phyloP scores from a whole-genome alignment of 2,329 filamentous ascomycete genomes.

The Colletotrichum destructivum region DNA sequence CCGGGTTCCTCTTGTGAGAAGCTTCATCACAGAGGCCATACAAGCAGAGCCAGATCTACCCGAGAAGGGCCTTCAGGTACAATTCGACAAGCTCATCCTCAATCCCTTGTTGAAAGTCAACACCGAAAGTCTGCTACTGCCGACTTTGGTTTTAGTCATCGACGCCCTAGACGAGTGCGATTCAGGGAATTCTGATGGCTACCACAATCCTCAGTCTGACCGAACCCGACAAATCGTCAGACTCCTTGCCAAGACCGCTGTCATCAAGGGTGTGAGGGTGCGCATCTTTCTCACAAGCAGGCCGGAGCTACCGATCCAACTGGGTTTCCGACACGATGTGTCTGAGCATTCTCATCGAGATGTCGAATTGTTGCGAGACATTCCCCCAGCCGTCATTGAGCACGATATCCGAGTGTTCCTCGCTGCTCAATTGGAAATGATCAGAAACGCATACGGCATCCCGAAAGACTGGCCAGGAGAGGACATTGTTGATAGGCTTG shows the following conservation, averaged over 20 bases:
- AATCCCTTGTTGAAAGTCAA: neutral
- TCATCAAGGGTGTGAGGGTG: neutral
- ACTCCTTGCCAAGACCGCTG: neutral
- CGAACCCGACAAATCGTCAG: neutral
- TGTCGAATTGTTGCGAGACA: neutral
- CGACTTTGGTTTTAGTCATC: constrained; percentile 1
- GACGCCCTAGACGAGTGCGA: constrained; percentile 29
- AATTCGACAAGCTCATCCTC: constrained; percentile 9
- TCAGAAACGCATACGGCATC: neutral
- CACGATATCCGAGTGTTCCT: constrained; percentile 21
- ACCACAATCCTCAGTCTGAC: neutral
- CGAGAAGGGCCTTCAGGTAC: neutral
- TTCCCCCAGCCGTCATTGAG: neutral
- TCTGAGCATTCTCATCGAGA: neutral
- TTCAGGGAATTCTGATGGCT: neutral
- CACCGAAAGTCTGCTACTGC: neutral
- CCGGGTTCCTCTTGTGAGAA: neutral
- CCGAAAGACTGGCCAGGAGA: constrained; percentile 9
- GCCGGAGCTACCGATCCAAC: constrained; percentile 6
- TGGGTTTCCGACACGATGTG: constrained; percentile 7
- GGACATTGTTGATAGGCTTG: constrained; percentile 38
- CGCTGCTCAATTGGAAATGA: neutral
- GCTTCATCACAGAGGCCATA: neutral
- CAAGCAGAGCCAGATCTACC: neutral
- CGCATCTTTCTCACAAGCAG: constrained; percentile 17